Evolutionary conservation across 352 stramenopile genomes (phyloP), one percentile per base, ranked within the genome.

Genomic region (Pythium phragmiticola): DNA sequence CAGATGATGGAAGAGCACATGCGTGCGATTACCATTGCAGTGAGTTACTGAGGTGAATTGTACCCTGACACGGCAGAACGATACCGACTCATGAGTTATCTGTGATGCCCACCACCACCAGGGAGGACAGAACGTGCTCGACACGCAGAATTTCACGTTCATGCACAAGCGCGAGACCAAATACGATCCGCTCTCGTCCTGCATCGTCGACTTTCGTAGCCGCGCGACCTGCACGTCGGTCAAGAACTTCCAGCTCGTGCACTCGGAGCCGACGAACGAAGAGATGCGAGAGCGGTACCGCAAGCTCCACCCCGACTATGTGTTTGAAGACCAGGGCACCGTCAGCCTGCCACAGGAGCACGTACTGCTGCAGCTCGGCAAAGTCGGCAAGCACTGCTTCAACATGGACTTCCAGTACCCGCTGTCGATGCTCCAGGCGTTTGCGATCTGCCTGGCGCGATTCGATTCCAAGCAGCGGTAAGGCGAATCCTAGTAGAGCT

Each of bases 361-460:
- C 58, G 78, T 95, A 41, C 70, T 96, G 16, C 70, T 96, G 39
- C 88, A 96, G 63, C 75, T 95, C 23, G 88, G 88, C 49, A 89
- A 90, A 62, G 89, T 96, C 19, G 88, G 88, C 60, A 95, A 97
- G 53, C 83, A 98, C 73, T 96, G 90, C 73, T 98, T 98, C 79
- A 98, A 97, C 71, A 95, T 98, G 83, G 92, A 98, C 71, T 96
- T 96, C 66, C 85, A 95, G 68, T 97, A 96, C 74, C 92, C 92
- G 21, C 74, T 98, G 26, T 96, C 87, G 21, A 87, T 96, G 77
- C 72, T 98, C 2, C 90, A 97, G 74, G 92, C 90, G 0, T 98
- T 98, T 56, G 92, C 86, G 17, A 97, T 98, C 65, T 91, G 85
- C 60, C 80, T 98, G 59, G 94, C 80, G 58, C 82, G 94, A 37